Evolutionary conservation across 306 rosid species (phyloP).

Genomic region (cucumber (Cucumis sativus)): DNA sequence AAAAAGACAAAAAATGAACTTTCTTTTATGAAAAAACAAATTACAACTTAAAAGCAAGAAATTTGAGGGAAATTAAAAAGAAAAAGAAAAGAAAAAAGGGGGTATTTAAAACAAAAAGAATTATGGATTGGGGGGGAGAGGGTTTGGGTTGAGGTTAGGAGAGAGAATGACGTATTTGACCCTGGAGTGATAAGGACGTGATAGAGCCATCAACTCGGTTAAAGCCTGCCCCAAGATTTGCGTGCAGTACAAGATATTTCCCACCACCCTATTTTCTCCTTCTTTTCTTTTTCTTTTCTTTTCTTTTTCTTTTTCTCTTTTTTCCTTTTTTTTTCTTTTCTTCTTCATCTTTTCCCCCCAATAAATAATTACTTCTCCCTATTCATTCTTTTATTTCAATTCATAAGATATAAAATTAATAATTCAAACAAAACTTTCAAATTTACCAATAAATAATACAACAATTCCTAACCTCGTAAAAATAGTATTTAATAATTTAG

Average conservation of each 20-base stretch:
- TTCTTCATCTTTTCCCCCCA: background rate
- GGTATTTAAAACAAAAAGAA: too few species aligned
- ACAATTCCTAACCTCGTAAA: background rate
- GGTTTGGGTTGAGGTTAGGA: too few species aligned
- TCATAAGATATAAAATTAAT: too few species aligned
- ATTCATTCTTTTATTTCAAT: too few species aligned
- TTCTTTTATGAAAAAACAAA: too few species aligned
- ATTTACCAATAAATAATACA: background rate
- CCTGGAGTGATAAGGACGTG: slow-evolving; percentile 1
- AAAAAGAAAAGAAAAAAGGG: too few species aligned
- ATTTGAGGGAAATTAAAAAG: too few species aligned
- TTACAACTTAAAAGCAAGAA: too few species aligned
- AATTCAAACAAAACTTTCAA: background rate
- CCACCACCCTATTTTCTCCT: background rate
- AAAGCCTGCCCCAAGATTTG: slow-evolving; percentile 7
- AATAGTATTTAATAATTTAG: background rate
- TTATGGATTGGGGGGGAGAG: too few species aligned
- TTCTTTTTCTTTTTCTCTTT: background rate
- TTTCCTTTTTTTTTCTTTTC: background rate
- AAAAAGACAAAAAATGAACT: too few species aligned
- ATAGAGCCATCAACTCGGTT: background rate
- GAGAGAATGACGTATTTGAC: background rate
- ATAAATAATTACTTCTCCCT: too few species aligned
- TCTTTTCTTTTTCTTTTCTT: background rate
- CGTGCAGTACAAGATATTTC: slow-evolving; percentile 1